Evolutionary conservation across 2,329 filamentous ascomycete genomes (phyloP), one percentile per base, ranked within the genome.

Genomic region (Monosporascus sp.): DNA sequence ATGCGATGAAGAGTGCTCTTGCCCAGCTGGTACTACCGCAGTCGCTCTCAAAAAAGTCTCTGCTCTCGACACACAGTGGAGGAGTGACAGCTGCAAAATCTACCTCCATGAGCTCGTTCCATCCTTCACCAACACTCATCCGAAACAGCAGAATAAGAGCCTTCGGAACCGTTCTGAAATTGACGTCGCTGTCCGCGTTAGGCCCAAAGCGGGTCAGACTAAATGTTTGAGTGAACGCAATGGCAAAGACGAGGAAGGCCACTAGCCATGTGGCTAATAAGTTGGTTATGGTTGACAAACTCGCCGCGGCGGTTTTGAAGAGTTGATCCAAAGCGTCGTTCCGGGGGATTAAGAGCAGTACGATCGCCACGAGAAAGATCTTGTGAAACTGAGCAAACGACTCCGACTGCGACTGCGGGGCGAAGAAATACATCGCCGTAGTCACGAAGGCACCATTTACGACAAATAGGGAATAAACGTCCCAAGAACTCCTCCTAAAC

Each of bases 321-420:
- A 99, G 83, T 68, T 99, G 94, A 67, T 99, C 95, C 22, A 99
- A 81, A 48, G 96, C 92, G 63, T 99, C 95, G 68, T 99, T 99
- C 49, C 95, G 84, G 1, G 94, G 94, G 56, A 99, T 99, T 37
- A 99, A 81, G 49, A 99, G 77, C 8, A 97, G 79, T 2, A 94
- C 86, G 51, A 97, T 88, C 8, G 90, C 87, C 20, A 97, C 94
- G 35, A 99, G 79, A 69, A 96, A 97, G 55, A 96, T 82, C 71
- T 99, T 99, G 76, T 97, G 91, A 35, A 97, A 73, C 71, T 92
- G 89, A 37, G 86, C 78, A 61, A 93, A 90, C 2, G 79, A 76
- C 50, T 82, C 78, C n/a, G 79, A 73, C 49, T n/a, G 72, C 22
- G 79, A 73, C 49, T 75, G 72, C 46, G 79, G 78, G 53, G 83